Percentiles rank a stretch among this genome's conserved stretches.
These are phyloP conservation scores for Suillus fuscotomentosus DNA, from an alignment of 768 basidiomycete genomes.

Conservation along the genomic window DNA sequence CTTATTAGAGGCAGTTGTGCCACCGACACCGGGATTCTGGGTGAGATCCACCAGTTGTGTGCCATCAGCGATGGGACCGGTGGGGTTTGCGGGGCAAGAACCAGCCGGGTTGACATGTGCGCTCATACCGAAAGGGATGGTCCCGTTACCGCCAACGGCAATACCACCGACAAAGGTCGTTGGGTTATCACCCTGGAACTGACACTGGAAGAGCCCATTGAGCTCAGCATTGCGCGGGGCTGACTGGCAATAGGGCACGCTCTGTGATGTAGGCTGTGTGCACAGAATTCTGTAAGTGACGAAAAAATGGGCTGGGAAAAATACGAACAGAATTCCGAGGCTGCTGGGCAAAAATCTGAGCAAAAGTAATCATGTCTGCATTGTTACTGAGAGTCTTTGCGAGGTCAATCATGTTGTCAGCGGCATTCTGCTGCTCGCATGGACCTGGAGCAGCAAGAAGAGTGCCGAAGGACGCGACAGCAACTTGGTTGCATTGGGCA, in stretches of 20 bases:
- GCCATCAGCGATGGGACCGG: constrained; percentile 50
- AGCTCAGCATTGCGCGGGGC: constrained; percentile 52
- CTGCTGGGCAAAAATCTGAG: constrained; percentile 58
- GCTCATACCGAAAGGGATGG: constrained; percentile 50
- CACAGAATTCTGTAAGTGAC: not conserved
- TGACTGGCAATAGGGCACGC: constrained; percentile 53
- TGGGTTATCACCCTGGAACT: constrained; percentile 47
- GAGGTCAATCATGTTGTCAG: constrained; percentile 50
- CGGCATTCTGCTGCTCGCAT: constrained; percentile 57
- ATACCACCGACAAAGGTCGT: constrained; percentile 44
- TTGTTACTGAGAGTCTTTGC: constrained; percentile 43
- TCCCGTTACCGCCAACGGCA: constrained; percentile 43
- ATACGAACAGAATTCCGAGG: constrained; percentile 50
- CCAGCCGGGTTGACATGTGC: constrained; percentile 43
- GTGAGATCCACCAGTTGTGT: constrained; percentile 38
- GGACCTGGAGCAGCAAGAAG: constrained; percentile 56
- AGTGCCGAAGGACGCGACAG: constrained; percentile 53
- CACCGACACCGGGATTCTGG: constrained; percentile 33
- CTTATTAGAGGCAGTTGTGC: not conserved
- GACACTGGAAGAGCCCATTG: constrained; percentile 57
- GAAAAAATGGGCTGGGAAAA: not conserved
- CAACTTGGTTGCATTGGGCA: constrained; percentile 53
- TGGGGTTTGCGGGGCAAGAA: constrained; percentile 48
- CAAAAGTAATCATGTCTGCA: constrained; percentile 45
- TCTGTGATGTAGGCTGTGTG: constrained; percentile 39